phyloP scores from a whole-genome alignment of 2,329 filamentous ascomycete species.

The Emergomyces orientalis region DNA sequence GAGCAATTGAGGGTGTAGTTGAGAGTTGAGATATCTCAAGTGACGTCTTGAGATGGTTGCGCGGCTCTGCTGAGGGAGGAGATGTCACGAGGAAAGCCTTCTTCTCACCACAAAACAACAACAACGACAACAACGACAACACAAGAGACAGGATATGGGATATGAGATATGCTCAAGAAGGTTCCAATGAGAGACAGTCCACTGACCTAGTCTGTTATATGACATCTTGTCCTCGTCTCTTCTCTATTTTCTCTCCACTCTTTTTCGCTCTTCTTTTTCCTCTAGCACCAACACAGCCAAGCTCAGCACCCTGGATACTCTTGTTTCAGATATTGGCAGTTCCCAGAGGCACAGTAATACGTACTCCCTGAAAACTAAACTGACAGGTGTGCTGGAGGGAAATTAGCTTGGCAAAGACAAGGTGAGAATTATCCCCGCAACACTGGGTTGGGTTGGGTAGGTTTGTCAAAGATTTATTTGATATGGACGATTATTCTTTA shows the following conservation, averaged over 20 bases:
- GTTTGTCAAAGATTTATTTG: not conserved
- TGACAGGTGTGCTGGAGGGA: not conserved
- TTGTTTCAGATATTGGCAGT: not conserved
- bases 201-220: conserved; percentile 66
- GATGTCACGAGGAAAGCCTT: not conserved
- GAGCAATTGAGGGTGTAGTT: not conserved
- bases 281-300: not conserved
- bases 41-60: not conserved
- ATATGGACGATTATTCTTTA: not conserved
- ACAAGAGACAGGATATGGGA: not conserved
- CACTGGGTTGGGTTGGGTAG: not conserved
- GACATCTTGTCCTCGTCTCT: conserved; percentile 44
- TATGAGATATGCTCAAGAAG: too few relatives aligned
- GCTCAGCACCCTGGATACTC: not conserved
- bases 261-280: not conserved
- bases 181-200: conserved; percentile 13
- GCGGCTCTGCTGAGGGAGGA: conserved; percentile 4
- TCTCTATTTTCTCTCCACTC: not conserved
- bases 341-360: not conserved
- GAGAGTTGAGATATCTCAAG: not conserved
- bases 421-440: not conserved
- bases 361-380: not conserved
- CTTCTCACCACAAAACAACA: not conserved
- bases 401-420: not conserved
- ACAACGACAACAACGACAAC: not conserved